These are phyloP conservation scores for Mercurialis annua DNA, from an alignment of 345 rosid species.

Conservation along the genomic window DNA sequence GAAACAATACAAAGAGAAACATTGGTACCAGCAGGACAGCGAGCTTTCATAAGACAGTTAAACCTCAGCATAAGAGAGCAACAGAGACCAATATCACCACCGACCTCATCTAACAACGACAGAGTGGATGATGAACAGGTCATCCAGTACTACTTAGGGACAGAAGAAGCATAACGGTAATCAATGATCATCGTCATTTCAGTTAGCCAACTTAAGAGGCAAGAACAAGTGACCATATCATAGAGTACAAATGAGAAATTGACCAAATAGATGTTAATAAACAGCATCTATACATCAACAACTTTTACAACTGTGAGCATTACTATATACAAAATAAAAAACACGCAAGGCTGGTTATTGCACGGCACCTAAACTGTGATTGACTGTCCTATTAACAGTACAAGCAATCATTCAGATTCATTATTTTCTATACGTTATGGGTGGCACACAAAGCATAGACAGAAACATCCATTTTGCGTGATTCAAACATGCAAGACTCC, in stretches of 20 bases:
- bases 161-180: background rate
- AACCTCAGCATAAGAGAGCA: background rate
- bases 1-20: slow-evolving; percentile 12
- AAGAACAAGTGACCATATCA: background rate
- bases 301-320: background rate
- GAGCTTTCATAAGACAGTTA: slow-evolving; percentile 1
- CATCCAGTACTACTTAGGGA: background rate
- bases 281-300: background rate
- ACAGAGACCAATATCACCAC: background rate
- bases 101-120: background rate
- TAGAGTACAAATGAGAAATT: background rate
- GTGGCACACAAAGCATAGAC: background rate
- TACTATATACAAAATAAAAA: background rate
- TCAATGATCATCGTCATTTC: background rate
- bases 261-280: background rate
- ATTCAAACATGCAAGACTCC: background rate
- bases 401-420: slow-evolving; percentile 7
- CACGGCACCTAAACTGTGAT: background rate
- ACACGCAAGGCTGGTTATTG: background rate
- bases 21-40: background rate
- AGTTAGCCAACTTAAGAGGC: background rate
- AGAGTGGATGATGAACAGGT: background rate
- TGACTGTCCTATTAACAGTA: background rate
- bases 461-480: background rate
- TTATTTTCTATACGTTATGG: background rate